phyloP scores from a whole-genome alignment of 495 filamentous ascomycete genomes.

The Annulohypoxylon moriforme region DNA sequence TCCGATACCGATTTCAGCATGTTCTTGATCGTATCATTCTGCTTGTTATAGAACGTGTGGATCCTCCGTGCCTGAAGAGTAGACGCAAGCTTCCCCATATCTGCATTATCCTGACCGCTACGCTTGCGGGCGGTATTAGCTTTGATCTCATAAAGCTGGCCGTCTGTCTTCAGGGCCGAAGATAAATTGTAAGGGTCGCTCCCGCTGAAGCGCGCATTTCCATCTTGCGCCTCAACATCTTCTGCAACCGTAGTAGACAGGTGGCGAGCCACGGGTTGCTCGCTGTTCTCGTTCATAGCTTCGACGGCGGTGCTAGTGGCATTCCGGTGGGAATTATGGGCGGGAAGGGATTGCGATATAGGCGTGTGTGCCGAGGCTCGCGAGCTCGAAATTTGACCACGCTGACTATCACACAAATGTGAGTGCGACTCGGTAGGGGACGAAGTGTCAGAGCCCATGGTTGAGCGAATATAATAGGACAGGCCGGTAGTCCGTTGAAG shows the following conservation, averaged over 20 bases:
- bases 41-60: conserved; percentile 85
- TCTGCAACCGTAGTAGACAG: conserved; percentile 37
- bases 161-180: conserved; percentile 77
- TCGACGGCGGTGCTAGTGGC: conserved; percentile 59
- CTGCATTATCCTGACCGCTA: conserved; percentile 49
- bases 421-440: conserved; percentile 14
- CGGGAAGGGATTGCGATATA: conserved; percentile 17
- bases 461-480: conserved; percentile 19
- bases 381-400: conserved; percentile 9
- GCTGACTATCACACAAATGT: conserved; percentile 16
- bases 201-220: conserved; percentile 58
- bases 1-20: conserved; percentile 94
- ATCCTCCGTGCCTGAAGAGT: conserved; percentile 67
- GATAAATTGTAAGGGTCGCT: conserved; percentile 88
- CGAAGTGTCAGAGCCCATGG: conserved; percentile 23
- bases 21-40: conserved; percentile 93
- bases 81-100: conserved; percentile 14
- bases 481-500: conserved; percentile 3
- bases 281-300: conserved; percentile 56
- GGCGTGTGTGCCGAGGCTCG: conserved; percentile 30
- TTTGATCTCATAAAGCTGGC: conserved; percentile 81
- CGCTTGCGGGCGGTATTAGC: conserved; percentile 87
- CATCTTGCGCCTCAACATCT: conserved; percentile 74
- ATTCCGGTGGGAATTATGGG: conserved; percentile 35
- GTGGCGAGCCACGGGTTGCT: conserved; percentile 62